A percentile compares a stretch with the other conserved stretches of the same genome.
These are phyloP conservation scores for Penicillium sp. DNA, from an alignment of 2,329 filamentous ascomycete species.

Conservation along the genomic window DNA sequence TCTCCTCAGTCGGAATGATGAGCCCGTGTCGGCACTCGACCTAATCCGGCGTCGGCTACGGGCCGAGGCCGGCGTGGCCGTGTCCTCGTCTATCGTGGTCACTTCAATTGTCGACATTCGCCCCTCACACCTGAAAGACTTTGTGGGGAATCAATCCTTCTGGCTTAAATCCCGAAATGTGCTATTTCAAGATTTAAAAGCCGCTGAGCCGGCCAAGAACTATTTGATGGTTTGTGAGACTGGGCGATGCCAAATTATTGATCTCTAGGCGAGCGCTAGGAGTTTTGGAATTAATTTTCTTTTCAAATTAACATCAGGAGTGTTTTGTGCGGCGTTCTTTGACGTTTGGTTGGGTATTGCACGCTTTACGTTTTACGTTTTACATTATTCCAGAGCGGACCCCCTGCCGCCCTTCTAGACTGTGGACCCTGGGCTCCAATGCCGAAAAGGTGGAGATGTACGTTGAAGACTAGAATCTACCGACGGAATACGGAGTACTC, in stretches of 20 bases:
- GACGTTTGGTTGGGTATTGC: neutral
- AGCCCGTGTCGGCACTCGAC: slow-evolving; percentile 24
- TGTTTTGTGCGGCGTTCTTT: slow-evolving; percentile 1
- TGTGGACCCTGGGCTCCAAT: neutral
- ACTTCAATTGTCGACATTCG: slow-evolving; percentile 33
- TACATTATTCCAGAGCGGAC: neutral
- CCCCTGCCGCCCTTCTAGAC: neutral
- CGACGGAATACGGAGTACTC: neutral
- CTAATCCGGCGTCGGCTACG: slow-evolving; percentile 28
- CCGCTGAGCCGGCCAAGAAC: slow-evolving; percentile 29
- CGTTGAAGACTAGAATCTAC: neutral
- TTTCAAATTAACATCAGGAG: neutral
- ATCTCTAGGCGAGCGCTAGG: slow-evolving; percentile 20
- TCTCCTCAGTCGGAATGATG: slow-evolving; percentile 14
- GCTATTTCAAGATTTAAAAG: slow-evolving; percentile 32
- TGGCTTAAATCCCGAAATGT: slow-evolving; percentile 34
- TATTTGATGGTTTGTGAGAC: slow-evolving; percentile 34
- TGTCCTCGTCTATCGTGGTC: slow-evolving; percentile 28
- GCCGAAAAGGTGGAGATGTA: neutral
- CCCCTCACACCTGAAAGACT: slow-evolving; percentile 27
- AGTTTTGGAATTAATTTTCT: neutral
- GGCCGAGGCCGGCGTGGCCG: slow-evolving; percentile 26
- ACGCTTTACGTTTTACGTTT: neutral
- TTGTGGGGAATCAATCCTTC: slow-evolving; percentile 29
- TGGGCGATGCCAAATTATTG: slow-evolving; percentile 30